Percentiles rank a stretch among this genome's conserved stretches.
Conservation (phyloP, 1,284 basidiomycete species). For the Ceratobasidium sp. region DNA sequence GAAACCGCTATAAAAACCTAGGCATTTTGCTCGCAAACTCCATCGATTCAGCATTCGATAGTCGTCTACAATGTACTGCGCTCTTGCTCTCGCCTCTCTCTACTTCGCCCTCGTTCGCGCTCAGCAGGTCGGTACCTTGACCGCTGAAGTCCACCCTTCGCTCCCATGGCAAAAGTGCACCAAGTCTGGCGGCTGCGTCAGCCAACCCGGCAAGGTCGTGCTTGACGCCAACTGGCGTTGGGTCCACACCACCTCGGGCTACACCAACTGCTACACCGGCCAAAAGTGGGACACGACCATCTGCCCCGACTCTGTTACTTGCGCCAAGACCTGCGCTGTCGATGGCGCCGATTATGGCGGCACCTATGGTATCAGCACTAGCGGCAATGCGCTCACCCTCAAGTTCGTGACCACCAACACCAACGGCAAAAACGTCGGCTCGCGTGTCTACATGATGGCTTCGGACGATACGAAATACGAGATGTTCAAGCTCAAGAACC, state of each 20-base stretch:
- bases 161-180: constrained; percentile 48
- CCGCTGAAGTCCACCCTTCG: constrained; percentile 47
- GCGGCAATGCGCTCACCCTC: constrained; percentile 66
- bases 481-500: constrained; percentile 67
- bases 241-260: too few species aligned
- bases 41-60: constrained; percentile 27
- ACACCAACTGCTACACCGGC: constrained; percentile 70
- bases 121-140: constrained; percentile 48
- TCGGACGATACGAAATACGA: constrained; percentile 60
- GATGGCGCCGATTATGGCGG: too few species aligned
- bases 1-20: too few species aligned
- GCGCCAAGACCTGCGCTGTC: constrained; percentile 67
- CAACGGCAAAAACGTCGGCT: constrained; percentile 64
- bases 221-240: too few species aligned
- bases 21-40: not conserved
- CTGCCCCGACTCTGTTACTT: constrained; percentile 64
- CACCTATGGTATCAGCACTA: too few species aligned
- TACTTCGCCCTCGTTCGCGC: constrained; percentile 46
- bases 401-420: constrained; percentile 64
- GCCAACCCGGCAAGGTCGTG: too few species aligned
- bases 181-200: too few species aligned
- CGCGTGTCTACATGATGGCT: constrained; percentile 69
- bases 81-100: constrained; percentile 42
- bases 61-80: constrained; percentile 11
- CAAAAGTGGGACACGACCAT: constrained; percentile 53